These are phyloP conservation scores for Diaporthe helianthi DNA, from an alignment of 2,329 filamentous ascomycete species.

Conservation along the genomic window DNA sequence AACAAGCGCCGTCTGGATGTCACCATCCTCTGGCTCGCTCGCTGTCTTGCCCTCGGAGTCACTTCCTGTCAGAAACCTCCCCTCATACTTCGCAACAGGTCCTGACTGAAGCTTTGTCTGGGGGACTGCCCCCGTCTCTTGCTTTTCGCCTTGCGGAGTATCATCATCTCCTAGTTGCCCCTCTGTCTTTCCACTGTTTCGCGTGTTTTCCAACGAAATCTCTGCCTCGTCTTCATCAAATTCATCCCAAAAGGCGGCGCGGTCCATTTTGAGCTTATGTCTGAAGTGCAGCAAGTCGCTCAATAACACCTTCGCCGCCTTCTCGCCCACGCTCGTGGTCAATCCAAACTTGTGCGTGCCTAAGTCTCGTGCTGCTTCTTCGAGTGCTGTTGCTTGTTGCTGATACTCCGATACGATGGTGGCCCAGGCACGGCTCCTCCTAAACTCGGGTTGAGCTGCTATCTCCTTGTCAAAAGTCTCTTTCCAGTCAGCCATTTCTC, in stretches of 20 bases:
- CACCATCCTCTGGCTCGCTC: neutral
- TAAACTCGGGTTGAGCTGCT: neutral
- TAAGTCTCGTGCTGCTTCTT: neutral
- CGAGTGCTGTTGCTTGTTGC: neutral
- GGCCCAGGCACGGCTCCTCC: neutral
- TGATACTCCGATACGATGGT: neutral
- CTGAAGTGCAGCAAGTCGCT: neutral
- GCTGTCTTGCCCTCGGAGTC: neutral
- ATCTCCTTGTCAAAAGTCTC: neutral
- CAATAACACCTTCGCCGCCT: neutral
- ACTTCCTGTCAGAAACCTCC: neutral
- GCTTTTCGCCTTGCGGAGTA: neutral
- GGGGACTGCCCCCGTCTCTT: neutral
- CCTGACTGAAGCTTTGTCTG: neutral
- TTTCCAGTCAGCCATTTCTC: neutral
- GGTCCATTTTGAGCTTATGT: neutral
- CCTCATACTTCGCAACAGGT: neutral
- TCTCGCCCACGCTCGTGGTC: too few species aligned
- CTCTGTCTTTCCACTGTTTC: neutral
- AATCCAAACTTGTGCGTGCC: neutral
- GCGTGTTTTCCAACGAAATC: too few species aligned
- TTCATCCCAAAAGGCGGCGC: neutral
- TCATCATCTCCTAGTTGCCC: neutral
- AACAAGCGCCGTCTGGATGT: too few species aligned
- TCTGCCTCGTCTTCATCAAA: neutral